phyloP scores from a whole-genome alignment of 2,329 filamentous ascomycete species.

The Fusarium bulbicola region DNA sequence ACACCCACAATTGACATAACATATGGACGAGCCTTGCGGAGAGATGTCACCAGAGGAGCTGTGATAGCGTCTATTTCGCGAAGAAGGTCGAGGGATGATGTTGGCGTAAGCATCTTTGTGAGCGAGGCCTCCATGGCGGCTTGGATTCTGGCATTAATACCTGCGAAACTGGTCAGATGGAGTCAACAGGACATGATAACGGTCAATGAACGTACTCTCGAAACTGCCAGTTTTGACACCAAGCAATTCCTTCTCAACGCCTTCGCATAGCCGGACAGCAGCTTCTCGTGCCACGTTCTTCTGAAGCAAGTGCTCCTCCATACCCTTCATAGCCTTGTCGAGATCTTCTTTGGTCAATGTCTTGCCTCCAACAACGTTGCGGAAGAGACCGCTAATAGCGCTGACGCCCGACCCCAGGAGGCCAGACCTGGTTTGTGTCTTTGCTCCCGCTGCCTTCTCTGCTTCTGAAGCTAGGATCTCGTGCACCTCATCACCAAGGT shows the following conservation, averaged over 20 bases:
- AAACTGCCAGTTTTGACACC: conserved; percentile 93
- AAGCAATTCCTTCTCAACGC: conserved; percentile 88
- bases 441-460: conserved; percentile 61
- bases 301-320: conserved; percentile 92
- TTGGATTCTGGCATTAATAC: conserved; percentile 82
- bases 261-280: conserved; percentile 87
- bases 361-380: conserved; percentile 95
- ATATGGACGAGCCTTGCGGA: conserved; percentile 79
- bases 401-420: conserved; percentile 82
- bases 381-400: conserved; percentile 87
- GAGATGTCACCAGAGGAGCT: conserved; percentile 69
- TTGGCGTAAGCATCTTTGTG: conserved; percentile 94
- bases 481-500: conserved; percentile 92
- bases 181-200: not conserved
- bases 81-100: conserved; percentile 91
- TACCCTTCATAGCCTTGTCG: conserved; percentile 90
- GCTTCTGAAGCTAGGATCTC: conserved; percentile 83
- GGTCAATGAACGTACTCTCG: conserved; percentile 64
- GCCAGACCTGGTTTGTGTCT: conserved; percentile 63
- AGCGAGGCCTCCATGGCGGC: conserved; percentile 91
- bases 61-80: conserved; percentile 88
- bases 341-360: conserved; percentile 88
- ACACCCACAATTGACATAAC: conserved; percentile 98
- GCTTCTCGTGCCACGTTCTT: conserved; percentile 98
- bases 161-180: conserved; percentile 45